Base-by-base conservation (phyloP, 2,329 filamentous ascomycete species). In the Nothophaeocryptopus gaeumannii region DNA sequence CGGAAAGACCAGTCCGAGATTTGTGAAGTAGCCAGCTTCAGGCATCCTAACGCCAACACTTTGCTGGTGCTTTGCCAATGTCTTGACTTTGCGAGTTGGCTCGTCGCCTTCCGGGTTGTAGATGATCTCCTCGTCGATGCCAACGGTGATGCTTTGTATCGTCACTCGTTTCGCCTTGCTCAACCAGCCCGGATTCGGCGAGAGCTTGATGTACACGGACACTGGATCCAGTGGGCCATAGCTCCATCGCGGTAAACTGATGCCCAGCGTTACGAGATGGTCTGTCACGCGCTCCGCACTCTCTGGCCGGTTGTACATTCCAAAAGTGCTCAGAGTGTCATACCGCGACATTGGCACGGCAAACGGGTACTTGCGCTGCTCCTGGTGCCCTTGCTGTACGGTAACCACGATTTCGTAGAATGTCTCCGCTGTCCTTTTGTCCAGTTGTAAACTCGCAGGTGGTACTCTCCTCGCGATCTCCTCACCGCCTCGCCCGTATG, bases 281-380 rank as follows among this genome's bases (percentile, higher is more conserved):
- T 97, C 93, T 44, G 87, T 83, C 30, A 90, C 88, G 53, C 85
- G 82, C 63, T 95, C 86, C 48, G 89, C 89, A 51, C 86, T 87
- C 70, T 96, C 92, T 12, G 91, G 92, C 47, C 90, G 86, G 72
- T 97, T 97, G 76, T 97, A 99, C 93, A 97, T 97, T 71, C 93
- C 93, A 73, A 99, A 99, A 1, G 93, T 97, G 36, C 91, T 96
- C 41, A 99, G 77, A 1, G 92, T 99, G 70, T 99, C 93, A 74
- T 97, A 99, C 66, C 93, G 81, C 59, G 89, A 84, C 61, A 99
- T 82, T 1, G 92, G 92, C 34, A 97, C 87, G 1, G 93, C 89
- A 61, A 96, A 96, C 4, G 84, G 78, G 71, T 95, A 93, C 72
- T 95, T 95, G 71, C 88, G 89, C 72, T 96, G 89, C 54, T 88